Evolutionary conservation across 208 protist genomes (phyloP), one percentile per base, ranked within the genome.

Genomic region (Trypanosoma scelopori): DNA sequence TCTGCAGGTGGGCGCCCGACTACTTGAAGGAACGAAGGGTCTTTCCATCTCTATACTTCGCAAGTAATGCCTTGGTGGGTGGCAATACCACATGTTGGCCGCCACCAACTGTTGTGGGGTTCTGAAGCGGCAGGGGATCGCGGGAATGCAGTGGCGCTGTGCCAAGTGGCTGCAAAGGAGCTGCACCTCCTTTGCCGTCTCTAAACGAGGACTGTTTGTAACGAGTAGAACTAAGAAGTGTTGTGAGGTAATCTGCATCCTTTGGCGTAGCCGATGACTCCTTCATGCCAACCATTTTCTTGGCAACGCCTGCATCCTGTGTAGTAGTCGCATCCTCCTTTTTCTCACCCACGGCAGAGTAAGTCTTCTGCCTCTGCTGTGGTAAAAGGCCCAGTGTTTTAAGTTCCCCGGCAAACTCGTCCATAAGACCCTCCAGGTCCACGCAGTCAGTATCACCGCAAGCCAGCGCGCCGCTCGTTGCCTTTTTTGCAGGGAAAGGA

Each of bases 401-500:
- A 43, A 94, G 69, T 62, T 94, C 87, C 12, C 66, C 69, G 7
- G 84, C 78, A 59, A 91, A 88, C 51, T 94, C 87, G 37, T 89
- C 70, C 76, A 91, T 77, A 6, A 94, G 73, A 25, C 74, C 58
- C 68, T 94, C 84, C 25, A 94, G 61, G 66, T 84, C 78, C 22
- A 91, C 63, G 12, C 80, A 75, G 20, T 55, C 47, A 46, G 76
- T 70, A 20, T 55, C 47, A 48, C 55, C 25, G 4, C 30, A 41
- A 11, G 48, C 16, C 22, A 39, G 23, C 49, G 22, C 9, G 13
- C 9, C 23, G n/a, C 23, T 55, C 22, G 3, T 23, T n/a, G n/a
- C 9, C 4, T 55, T 55, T 4, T 55, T 20, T 16, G n/a, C n/a
- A 13, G 43, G 4, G 16, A 13, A 22, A 47, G n/a, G 12, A 13